phyloP scores from a whole-genome alignment of 2,329 filamentous ascomycete genomes.

The Scytalidium lignicola region DNA sequence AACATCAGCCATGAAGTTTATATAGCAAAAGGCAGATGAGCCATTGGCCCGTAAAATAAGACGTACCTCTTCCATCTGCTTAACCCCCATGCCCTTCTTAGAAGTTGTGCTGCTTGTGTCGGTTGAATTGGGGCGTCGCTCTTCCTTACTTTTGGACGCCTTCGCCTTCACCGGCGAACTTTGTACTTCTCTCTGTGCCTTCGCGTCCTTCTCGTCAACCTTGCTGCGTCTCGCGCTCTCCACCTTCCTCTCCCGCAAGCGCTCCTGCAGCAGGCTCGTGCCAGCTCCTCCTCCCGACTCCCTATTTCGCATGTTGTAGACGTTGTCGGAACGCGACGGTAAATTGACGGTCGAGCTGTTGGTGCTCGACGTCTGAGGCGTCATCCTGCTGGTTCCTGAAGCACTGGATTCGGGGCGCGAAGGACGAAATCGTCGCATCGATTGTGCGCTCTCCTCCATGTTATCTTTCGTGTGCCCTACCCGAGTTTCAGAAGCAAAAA shows the following conservation, averaged over 20 bases:
- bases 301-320: slow-evolving; percentile 1
- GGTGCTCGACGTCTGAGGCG: slow-evolving; percentile 12
- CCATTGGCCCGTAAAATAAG: background rate
- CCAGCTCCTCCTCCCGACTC: slow-evolving; percentile 9
- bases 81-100: slow-evolving; percentile 54
- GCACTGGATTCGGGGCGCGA: slow-evolving; percentile 1
- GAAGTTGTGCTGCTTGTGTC: slow-evolving; percentile 10
- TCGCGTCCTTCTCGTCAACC: slow-evolving; percentile 11
- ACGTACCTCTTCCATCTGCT: slow-evolving; percentile 63
- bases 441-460: background rate
- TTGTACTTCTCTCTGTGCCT: slow-evolving; percentile 16
- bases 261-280: slow-evolving; percentile 26
- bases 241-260: slow-evolving; percentile 27
- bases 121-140: slow-evolving; percentile 24
- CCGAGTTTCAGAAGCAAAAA: background rate
- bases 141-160: slow-evolving; percentile 13
- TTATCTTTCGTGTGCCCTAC: background rate
- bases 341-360: slow-evolving; percentile 13
- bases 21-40: background rate
- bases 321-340: slow-evolving; percentile 2
- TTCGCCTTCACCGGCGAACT: slow-evolving; percentile 24
- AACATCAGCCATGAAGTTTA: slow-evolving; percentile 6
- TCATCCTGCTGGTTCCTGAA: slow-evolving; percentile 15
- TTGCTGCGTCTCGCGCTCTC: slow-evolving; percentile 22
- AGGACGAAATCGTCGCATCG: background rate